Conservation (phyloP, 2,329 filamentous ascomycete genomes). For the Chaetomium strumarium region DNA sequence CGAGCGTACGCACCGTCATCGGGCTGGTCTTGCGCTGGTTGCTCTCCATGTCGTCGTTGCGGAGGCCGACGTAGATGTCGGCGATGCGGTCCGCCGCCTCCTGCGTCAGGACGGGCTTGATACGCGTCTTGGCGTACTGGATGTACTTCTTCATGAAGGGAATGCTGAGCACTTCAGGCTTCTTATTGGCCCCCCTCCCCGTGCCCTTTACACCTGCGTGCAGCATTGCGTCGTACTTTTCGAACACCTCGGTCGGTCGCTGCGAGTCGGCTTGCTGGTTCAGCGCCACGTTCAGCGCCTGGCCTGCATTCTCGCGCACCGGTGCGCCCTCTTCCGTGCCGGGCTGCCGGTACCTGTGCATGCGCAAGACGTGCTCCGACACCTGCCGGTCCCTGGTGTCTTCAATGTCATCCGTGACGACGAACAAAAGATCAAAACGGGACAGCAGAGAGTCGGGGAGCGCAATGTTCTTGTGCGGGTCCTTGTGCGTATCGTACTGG, state of each 20-base stretch:
- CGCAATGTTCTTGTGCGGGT: constrained; percentile 97
- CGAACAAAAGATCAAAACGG: constrained; percentile 96
- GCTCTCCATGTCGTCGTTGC: constrained; percentile 92
- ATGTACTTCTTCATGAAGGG: constrained; percentile 99
- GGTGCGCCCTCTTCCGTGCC: constrained; percentile 92
- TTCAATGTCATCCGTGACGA: constrained; percentile 97
- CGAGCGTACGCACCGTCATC: constrained; percentile 92
- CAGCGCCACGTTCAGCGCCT: constrained; percentile 81
- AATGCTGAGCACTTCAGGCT: constrained; percentile 85
- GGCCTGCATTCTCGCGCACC: constrained; percentile 78
- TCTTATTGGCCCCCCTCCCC: constrained; percentile 67
- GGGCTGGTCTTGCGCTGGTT: constrained; percentile 91
- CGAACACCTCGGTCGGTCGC: constrained; percentile 78
- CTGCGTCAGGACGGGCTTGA: constrained; percentile 86
- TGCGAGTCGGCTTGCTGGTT: constrained; percentile 70
- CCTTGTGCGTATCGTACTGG: constrained; percentile 97
- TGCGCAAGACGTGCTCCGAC: constrained; percentile 92
- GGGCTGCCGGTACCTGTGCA: constrained; percentile 91
- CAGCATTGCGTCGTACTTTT: constrained; percentile 95
- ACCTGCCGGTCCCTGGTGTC: constrained; percentile 85
- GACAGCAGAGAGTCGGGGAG: constrained; percentile 93
- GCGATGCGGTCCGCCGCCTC: constrained; percentile 89
- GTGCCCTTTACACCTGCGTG: constrained; percentile 80
- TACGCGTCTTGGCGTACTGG: constrained; percentile 88
- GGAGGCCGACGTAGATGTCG: constrained; percentile 81